These are phyloP conservation scores for Podila verticillata DNA, from an alignment of 192 early-diverging fungal species.

Conservation along the genomic window DNA sequence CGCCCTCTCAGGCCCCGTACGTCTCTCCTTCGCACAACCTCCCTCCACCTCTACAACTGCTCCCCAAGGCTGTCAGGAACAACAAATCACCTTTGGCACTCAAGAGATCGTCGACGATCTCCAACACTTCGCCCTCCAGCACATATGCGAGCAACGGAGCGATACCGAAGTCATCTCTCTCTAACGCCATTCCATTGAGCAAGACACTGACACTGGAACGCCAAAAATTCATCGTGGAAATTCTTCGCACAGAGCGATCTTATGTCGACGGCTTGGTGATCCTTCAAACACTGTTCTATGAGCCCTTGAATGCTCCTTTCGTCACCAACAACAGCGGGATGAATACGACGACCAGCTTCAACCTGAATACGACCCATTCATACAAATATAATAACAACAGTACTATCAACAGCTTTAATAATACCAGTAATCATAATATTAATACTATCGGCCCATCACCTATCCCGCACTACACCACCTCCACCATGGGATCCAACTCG, in stretches of 20 bases:
- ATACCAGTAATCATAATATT: constrained; percentile 9
- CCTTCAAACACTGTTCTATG: constrained; percentile 58
- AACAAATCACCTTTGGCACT: constrained; percentile 37
- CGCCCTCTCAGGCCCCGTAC: background rate
- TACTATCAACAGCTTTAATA: constrained; percentile 1
- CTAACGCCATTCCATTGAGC: constrained; percentile 6
- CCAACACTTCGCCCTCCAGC: constrained; percentile 19
- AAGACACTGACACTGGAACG: constrained; percentile 57
- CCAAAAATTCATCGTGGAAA: constrained; percentile 77
- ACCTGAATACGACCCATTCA: background rate
- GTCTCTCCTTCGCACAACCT: background rate
- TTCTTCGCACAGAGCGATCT: constrained; percentile 84
- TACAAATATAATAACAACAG: background rate
- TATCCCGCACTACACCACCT: constrained; percentile 21
- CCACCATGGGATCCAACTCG: constrained; percentile 42
- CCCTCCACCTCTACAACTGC: background rate
- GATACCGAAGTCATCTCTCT: constrained; percentile 29
- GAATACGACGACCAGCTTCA: constrained; percentile 20
- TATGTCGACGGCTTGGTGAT: constrained; percentile 83
- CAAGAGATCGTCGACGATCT: constrained; percentile 24
- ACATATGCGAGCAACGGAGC: constrained; percentile 19
- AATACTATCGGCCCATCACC: constrained; percentile 7
- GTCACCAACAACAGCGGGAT: constrained; percentile 13
- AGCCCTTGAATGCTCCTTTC: constrained; percentile 33
- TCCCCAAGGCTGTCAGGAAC: constrained; percentile 23